These are phyloP conservation scores for Sarcomyxa edulis DNA, from an alignment of 768 basidiomycete species.

Conservation along the genomic window DNA sequence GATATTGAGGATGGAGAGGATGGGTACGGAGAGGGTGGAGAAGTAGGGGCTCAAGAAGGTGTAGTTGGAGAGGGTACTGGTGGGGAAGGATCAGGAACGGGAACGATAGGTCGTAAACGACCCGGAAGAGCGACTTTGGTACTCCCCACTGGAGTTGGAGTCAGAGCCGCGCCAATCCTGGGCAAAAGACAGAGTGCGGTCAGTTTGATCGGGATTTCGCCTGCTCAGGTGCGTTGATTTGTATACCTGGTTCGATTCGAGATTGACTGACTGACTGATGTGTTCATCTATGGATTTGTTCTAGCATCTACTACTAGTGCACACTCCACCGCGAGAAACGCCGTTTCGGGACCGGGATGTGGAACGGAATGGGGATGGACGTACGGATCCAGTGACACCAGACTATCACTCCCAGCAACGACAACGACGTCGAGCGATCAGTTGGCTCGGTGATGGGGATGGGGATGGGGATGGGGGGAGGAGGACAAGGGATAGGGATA, in stretches of 20 bases:
- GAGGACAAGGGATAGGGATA: conserved; percentile 9
- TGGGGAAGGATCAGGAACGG: conserved; percentile 21
- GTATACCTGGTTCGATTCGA: neutral
- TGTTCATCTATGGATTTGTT: neutral
- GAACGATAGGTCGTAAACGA: conserved; percentile 32
- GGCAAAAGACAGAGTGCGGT: conserved; percentile 51
- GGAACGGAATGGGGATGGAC: conserved; percentile 26
- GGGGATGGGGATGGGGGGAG: conserved; percentile 25
- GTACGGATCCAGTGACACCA: conserved; percentile 24
- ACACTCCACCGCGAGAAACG: conserved; percentile 56
- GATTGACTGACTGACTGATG: neutral
- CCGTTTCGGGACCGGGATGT: conserved; percentile 20
- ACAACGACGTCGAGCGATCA: conserved; percentile 32
- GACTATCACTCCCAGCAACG: too few species aligned
- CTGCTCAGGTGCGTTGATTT: conserved; percentile 52
- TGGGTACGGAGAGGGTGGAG: conserved; percentile 3
- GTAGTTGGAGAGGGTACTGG: conserved; percentile 10
- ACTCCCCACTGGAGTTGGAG: conserved; percentile 39
- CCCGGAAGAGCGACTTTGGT: conserved; percentile 38
- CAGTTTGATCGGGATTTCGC: conserved; percentile 65
- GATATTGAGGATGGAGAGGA: conserved; percentile 22
- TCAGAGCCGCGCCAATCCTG: conserved; percentile 39
- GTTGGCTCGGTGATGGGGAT: conserved; percentile 35
- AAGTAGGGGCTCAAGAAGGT: conserved; percentile 9
- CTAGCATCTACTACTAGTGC: conserved; percentile 62